Evolutionary conservation across 257 asterid species (phyloP), one percentile per base, ranked within the genome.

Genomic region (Salvia hispanica): DNA sequence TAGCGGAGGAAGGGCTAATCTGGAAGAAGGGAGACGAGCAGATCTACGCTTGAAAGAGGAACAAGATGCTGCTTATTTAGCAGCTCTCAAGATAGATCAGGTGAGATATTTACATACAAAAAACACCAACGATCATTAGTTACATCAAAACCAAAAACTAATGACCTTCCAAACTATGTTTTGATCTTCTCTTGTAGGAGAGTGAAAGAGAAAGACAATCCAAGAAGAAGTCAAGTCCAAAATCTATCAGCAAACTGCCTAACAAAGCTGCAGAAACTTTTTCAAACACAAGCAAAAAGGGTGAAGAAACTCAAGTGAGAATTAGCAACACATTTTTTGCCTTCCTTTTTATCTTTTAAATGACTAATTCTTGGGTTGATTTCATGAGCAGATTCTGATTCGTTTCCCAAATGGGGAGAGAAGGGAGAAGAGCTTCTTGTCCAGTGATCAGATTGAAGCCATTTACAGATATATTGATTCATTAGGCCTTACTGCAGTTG

Each of bases 371-470:
- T 3, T 21, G 14, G 14, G 21, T 12, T 36, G 43, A 33, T 13
- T 60, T 8, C 6, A 44, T 37, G 2, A 40, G 34, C 80, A 91
- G 98, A 85, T 91, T 55, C 56, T 83, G 76, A 87, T 92, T 65
- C 86, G 95, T 18, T 92, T 89, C 61, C 98, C 96, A 7, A 89
- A 87, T 44, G 98, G 98, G 28, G 96, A 89, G 81, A 89, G 96
- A 73, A 78, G 75, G 76, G 96, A 89, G 64, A 87, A 83, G 0
- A 79, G 90, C 71, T 88, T 89, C 86, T 58, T 40, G 72, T 69
- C 82, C 11, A 80, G 81, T 2, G 98, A 92, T 77, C 83, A 85
- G 76, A 79, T 92, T 48, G 66, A 68, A 61, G 89, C 71, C 44
- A 87, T 89, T 25, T 92, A 78, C 70, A 15, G 62, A 60, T 78